These are phyloP conservation scores for Ganoderma multipileum DNA, from an alignment of 1,284 basidiomycete species.

Conservation along the genomic window DNA sequence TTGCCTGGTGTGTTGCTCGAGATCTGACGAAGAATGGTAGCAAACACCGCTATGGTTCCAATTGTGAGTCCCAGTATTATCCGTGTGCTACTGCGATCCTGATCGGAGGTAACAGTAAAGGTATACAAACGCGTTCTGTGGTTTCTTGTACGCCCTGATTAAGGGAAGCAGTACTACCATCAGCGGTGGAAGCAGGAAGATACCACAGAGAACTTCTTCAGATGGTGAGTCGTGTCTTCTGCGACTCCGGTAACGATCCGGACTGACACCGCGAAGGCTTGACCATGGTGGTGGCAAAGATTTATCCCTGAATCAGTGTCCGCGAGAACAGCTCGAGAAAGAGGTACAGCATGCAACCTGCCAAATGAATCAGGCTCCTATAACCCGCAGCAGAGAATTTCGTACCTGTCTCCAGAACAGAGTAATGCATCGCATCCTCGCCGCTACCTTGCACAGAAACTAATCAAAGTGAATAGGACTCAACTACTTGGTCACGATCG, in stretches of 20 bases:
- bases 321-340: conserved; percentile 71
- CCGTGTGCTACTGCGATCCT: neutral
- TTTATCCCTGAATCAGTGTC: conserved; percentile 69
- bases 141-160: conserved; percentile 10
- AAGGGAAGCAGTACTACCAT: conserved; percentile 61
- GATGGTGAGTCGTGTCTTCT: conserved; percentile 50
- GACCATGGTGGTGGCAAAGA: conserved; percentile 74
- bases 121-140: conserved; percentile 17
- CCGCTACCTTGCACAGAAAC: neutral
- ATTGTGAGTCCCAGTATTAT: conserved; percentile 46
- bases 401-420: conserved; percentile 74
- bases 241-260: neutral
- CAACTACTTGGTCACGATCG: conserved; percentile 75
- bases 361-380: neutral
- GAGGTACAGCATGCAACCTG: conserved; percentile 49
- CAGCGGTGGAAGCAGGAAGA: conserved; percentile 66
- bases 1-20: neutral
- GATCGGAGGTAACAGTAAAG: conserved; percentile 27
- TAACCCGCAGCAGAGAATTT: conserved; percentile 43
- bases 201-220: conserved; percentile 76
- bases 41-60: conserved; percentile 76
- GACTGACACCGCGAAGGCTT: conserved; percentile 54
- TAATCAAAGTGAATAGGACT: conserved; percentile 46
- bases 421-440: conserved; percentile 44
- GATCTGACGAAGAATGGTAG: conserved; percentile 34